Evolutionary conservation across 768 basidiomycete species (phyloP).

Genomic region (Mrakia blollopis): DNA sequence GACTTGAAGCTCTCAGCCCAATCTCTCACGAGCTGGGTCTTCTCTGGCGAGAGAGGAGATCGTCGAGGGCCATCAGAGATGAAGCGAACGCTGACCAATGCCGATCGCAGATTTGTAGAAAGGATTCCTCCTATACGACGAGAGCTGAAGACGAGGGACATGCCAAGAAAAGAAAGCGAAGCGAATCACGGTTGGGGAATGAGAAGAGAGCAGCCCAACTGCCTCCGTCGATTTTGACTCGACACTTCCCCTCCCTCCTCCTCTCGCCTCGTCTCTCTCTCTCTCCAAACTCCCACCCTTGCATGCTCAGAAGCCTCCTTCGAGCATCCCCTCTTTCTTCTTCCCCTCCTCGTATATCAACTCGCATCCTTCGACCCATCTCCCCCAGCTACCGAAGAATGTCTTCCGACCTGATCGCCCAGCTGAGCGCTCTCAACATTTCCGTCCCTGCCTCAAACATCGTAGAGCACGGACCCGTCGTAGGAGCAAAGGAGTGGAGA

Average conservation of each 20-base stretch:
- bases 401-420: conserved; percentile 38
- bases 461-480: conserved; percentile 58
- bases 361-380: not conserved
- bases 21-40: conserved; percentile 3
- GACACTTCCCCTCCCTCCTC: not conserved
- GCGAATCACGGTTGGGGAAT: not conserved
- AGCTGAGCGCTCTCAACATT: conserved; percentile 38
- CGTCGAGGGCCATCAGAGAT: not conserved
- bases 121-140: not conserved
- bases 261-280: not conserved
- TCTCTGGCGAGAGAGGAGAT: conserved; percentile 1
- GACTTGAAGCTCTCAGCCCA: not conserved
- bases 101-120: too few relatives aligned
- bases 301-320: conserved; percentile 25
- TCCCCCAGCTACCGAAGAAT: conserved; percentile 33
- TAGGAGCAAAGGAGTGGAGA: conserved; percentile 71
- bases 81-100: not conserved
- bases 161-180: not conserved
- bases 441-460: conserved; percentile 21
- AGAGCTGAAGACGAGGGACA: not conserved
- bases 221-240: not conserved
- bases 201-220: not conserved
- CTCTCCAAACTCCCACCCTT: not conserved
- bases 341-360: not conserved
- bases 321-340: not conserved